A percentile compares a stretch with the other conserved stretches of the same genome.
phyloP scores from a whole-genome alignment of 2,329 filamentous ascomycete genomes.

The Calonectria ilicicola region DNA sequence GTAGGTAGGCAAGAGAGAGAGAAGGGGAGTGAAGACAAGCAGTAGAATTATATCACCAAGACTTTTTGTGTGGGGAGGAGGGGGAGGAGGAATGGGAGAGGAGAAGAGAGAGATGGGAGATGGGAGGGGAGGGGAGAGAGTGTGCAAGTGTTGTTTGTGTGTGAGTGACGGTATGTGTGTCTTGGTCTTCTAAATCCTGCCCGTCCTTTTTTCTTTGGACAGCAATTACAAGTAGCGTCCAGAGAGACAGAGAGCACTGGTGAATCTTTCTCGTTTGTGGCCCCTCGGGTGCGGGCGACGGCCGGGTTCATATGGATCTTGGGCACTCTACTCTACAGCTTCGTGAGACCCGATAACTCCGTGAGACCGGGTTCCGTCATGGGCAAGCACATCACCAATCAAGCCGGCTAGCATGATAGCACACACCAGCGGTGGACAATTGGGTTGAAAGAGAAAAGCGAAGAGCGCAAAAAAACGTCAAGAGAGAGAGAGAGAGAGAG shows the following conservation, averaged over 20 bases:
- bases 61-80: too few relatives aligned
- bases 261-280: neutral
- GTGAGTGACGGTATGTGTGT: neutral
- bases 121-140: too few relatives aligned
- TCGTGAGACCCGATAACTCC: neutral
- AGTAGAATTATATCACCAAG: neutral
- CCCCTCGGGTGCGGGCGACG: neutral
- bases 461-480: neutral
- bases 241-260: neutral
- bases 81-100: neutral
- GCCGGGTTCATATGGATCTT: slow-evolving; percentile 7
- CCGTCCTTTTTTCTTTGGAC: neutral
- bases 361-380: neutral
- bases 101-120: neutral
- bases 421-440: neutral
- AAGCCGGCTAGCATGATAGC: neutral
- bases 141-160: too few relatives aligned
- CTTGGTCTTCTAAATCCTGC: neutral
- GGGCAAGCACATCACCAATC: neutral
- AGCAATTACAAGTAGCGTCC: neutral
- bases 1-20: too few relatives aligned
- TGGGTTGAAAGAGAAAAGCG: neutral
- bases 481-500: neutral
- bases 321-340: neutral
- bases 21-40: neutral